Evolutionary conservation across 345 rosid species (phyloP).

Genomic region (Aegle marmelos): DNA sequence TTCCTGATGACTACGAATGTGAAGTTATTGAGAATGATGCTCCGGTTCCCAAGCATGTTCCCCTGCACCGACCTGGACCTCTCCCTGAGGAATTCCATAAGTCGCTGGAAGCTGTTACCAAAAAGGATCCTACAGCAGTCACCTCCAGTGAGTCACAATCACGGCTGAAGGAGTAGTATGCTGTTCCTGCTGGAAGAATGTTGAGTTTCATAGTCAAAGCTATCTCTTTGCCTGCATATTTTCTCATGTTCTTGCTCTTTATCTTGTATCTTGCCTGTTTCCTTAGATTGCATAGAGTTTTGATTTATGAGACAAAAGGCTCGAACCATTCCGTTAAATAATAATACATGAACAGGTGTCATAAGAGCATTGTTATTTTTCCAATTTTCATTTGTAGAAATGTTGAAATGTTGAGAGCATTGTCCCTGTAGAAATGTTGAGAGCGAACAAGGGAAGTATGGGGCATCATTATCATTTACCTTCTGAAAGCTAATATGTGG

Average conservation of each 20-base stretch:
- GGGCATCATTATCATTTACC: background rate
- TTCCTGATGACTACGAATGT: conserved; percentile 88
- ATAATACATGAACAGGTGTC: conserved; percentile 31
- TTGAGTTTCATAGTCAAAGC: conserved; percentile 21
- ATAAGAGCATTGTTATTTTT: conserved; percentile 13
- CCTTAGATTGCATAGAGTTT: conserved; percentile 28
- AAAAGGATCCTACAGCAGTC: conserved; percentile 45
- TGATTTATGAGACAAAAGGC: conserved; percentile 23
- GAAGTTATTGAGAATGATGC: conserved; percentile 92
- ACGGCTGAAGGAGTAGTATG: conserved; percentile 35
- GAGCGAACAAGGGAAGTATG: background rate
- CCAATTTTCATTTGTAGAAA: background rate
- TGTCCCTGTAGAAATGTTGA: background rate
- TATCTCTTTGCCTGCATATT: background rate
- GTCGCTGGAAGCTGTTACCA: conserved; percentile 55
- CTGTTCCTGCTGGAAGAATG: conserved; percentile 5
- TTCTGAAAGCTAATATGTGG: background rate
- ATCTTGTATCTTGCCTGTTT: conserved; percentile 33
- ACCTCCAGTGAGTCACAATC: conserved; percentile 43
- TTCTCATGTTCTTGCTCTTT: conserved; percentile 17
- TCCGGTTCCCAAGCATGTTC: conserved; percentile 91
- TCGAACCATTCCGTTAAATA: conserved; percentile 24
- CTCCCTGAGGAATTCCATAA: conserved; percentile 87
- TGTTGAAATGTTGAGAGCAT: too few species aligned
- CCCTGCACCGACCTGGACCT: conserved; percentile 92